Base-by-base conservation (phyloP, 495 filamentous ascomycete species). In the Cudoniella acicularis region DNA sequence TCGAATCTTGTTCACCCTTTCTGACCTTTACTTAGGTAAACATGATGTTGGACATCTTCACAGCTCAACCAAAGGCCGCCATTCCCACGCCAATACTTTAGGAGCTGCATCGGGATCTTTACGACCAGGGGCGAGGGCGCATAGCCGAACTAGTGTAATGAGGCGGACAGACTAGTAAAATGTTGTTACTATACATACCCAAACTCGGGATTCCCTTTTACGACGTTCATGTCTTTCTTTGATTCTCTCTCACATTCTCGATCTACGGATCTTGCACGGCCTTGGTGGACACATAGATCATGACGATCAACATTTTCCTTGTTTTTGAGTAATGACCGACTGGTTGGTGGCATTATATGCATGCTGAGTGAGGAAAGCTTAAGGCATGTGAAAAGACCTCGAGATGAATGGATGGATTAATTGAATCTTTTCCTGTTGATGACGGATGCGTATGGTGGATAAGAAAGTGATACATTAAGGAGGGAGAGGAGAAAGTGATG, bases 31-130 rank as follows among this genome's bases (percentile, higher is more conserved):
- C n/a, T 36, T 50, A 91, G 88, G 90, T 63, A 92, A 89, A 75
- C 86, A 89, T 64, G 86, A 88, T 69, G 84, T 87, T 46, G 77
- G 79, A 52, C 78, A 77, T 40, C 67, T 87, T 24, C 71, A 71
- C 48, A 70, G 62, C 36, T 61, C 69, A 16, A 75, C 71, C 64
- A 72, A 72, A 42, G 67, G 71, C 46, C 72, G 74, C 27, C 49
- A 51, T 18, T n/a, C n/a, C n/a, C n/a, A n/a, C n/a, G 41, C 10
- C 22, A 17, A 26, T 47, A 17, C 43, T 18, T 10, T 23, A 17
- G 11, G 18, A 4, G 30, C 30, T 16, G 25, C 16, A 10, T 10
- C 13, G 40, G 22, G 49, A 3, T 27, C 57, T 46, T 21, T 25
- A 43, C 53, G 17, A 1, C 16, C 16, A 17, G 22, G 17, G 11